phyloP scores from a whole-genome alignment of 1,284 basidiomycete genomes.

The Violaceomyces palustris region DNA sequence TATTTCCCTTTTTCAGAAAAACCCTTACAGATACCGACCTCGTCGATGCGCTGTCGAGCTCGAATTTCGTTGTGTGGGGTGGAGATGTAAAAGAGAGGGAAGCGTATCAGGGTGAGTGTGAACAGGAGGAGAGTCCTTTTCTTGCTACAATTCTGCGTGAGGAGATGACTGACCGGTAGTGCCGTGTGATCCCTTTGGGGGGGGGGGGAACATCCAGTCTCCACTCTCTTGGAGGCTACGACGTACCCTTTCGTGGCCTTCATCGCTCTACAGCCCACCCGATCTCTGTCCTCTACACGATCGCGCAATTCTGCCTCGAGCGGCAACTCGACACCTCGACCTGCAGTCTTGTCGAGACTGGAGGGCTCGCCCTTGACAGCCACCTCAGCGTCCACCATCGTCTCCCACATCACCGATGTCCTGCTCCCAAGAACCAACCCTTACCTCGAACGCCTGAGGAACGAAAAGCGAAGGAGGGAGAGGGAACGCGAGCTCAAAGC shows the following conservation, averaged over 20 bases:
- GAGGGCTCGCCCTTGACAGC: constrained; percentile 34
- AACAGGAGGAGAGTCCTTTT: too few relatives aligned
- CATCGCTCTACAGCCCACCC: constrained; percentile 71
- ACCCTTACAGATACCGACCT: constrained; percentile 71
- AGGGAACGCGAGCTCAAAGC: constrained; percentile 36
- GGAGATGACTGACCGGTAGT: too few relatives aligned
- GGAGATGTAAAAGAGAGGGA: constrained; percentile 75
- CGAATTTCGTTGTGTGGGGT: constrained; percentile 75
- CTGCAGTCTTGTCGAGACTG: constrained; percentile 37
- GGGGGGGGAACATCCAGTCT: too few relatives aligned
- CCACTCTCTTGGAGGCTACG: constrained; percentile 78
- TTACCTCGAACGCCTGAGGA: constrained; percentile 31
- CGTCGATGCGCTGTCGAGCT: constrained; percentile 64
- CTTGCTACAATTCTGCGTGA: too few relatives aligned
- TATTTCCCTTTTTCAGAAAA: constrained; percentile 59
- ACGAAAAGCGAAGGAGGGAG: constrained; percentile 26
- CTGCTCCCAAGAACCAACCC: constrained; percentile 32
- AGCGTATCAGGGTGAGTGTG: constrained; percentile 70
- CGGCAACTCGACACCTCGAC: constrained; percentile 12
- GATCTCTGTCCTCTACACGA: constrained; percentile 13
- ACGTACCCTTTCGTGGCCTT: constrained; percentile 90
- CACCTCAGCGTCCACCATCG: constrained; percentile 22
- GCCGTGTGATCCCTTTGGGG: too few relatives aligned
- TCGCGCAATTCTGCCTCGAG: neutral
- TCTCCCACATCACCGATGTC: constrained; percentile 35